Evolutionary conservation across 768 basidiomycete species (phyloP).

Genomic region (Russula abietina): DNA sequence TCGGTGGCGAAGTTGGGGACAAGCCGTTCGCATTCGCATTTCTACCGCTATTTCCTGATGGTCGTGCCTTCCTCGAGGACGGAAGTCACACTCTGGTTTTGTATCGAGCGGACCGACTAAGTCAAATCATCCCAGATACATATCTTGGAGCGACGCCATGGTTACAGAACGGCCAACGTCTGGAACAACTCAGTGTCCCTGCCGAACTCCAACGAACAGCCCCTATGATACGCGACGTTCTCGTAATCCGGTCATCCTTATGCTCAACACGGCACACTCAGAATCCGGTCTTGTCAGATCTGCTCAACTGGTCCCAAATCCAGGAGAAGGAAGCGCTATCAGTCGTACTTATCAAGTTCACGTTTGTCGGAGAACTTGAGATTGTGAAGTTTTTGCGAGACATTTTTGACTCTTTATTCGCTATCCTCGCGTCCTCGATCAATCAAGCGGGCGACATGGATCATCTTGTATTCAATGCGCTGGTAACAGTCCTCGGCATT

Average conservation of each 20-base stretch:
- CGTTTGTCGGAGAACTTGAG: constrained; percentile 90
- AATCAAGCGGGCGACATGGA: constrained; percentile 80
- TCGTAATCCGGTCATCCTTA: constrained; percentile 80
- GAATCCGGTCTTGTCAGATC: constrained; percentile 72
- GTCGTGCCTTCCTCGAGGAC: constrained; percentile 77
- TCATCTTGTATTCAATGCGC: constrained; percentile 79
- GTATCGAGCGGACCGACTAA: constrained; percentile 73
- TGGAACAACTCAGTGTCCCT: constrained; percentile 53
- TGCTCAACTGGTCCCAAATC: constrained; percentile 77
- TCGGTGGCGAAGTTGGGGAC: constrained; percentile 44
- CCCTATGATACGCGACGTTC: constrained; percentile 66
- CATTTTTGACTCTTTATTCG: constrained; percentile 91
- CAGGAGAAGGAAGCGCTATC: constrained; percentile 58
- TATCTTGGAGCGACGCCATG: constrained; percentile 71
- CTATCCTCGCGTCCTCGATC: constrained; percentile 68
- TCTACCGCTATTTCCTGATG: constrained; percentile 76
- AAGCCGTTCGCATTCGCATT: constrained; percentile 89
- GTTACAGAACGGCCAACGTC: constrained; percentile 47
- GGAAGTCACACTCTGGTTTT: constrained; percentile 81
- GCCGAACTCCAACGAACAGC: constrained; percentile 59
- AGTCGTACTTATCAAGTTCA: constrained; percentile 73
- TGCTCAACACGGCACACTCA: constrained; percentile 92
- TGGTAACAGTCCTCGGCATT: constrained; percentile 88
- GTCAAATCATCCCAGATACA: constrained; percentile 53
- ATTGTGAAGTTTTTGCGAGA: constrained; percentile 88